Evolutionary conservation across 352 stramenopile genomes (phyloP).

Genomic region (Salisapilia sapeloensis): DNA sequence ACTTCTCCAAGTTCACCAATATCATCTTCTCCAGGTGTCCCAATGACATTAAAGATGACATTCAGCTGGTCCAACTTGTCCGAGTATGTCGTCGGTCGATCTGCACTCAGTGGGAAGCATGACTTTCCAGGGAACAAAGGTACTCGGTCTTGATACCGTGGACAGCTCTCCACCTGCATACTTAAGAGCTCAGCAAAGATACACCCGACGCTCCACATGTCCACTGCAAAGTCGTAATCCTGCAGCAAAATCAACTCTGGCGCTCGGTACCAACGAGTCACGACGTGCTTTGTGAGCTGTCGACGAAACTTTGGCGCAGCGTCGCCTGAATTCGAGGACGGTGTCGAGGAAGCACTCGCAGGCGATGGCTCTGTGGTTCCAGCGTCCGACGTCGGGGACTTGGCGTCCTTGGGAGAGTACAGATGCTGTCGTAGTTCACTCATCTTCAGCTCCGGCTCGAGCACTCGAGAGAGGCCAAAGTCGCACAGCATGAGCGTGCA

Average conservation of each 20-base stretch:
- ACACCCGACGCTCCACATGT: conserved; percentile 99
- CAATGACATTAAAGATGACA: conserved; percentile 92
- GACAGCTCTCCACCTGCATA: conserved; percentile 79
- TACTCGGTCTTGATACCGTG: conserved; percentile 70
- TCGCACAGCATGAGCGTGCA: conserved; percentile 79
- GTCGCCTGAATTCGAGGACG: conserved; percentile 34
- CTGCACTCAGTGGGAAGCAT: conserved; percentile 74
- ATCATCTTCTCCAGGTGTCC: conserved; percentile 83
- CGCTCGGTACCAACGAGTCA: conserved; percentile 95
- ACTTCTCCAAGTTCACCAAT: conserved; percentile 67
- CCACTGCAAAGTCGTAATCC: conserved; percentile 93
- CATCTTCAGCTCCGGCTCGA: conserved; percentile 60
- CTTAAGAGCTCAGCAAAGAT: conserved; percentile 79
- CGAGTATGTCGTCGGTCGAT: conserved; percentile 68
- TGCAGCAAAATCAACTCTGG: conserved; percentile 95
- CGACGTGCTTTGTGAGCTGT: conserved; percentile 96
- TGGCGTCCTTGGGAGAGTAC: conserved; percentile 63
- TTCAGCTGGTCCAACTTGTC: conserved; percentile 88
- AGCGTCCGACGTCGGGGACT: conserved; percentile 57
- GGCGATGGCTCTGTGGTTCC: conserved; percentile 36
- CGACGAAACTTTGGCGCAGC: conserved; percentile 63
- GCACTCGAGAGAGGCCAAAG: conserved; percentile 69
- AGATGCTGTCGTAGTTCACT: conserved; percentile 54
- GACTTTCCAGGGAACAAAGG: conserved; percentile 70
- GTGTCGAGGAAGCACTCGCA: conserved; percentile 42